Conservation (phyloP, 768 basidiomycete species). For the Tephrocybe sp. region DNA sequence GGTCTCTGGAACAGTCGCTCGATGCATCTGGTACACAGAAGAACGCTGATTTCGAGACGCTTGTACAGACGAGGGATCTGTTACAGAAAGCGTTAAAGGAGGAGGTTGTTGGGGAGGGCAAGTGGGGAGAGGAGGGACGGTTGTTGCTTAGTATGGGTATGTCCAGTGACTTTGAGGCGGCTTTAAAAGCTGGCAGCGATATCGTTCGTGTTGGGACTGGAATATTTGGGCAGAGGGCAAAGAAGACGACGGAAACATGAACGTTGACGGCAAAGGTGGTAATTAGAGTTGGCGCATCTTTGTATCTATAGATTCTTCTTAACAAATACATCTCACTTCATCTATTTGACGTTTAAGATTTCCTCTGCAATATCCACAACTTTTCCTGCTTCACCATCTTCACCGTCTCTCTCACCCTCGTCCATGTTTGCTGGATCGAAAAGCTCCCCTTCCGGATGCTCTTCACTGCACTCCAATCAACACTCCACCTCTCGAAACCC, state of each 20-base stretch:
- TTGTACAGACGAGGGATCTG: conserved; percentile 61
- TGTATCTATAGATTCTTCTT: too few relatives aligned
- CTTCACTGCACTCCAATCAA: conserved; percentile 27
- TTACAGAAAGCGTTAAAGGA: conserved; percentile 45
- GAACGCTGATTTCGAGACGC: conserved; percentile 70
- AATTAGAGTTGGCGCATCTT: too few relatives aligned
- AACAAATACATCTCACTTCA: too few relatives aligned
- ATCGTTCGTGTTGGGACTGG: conserved; percentile 89
- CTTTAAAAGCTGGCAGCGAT: conserved; percentile 78
- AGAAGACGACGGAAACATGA: conserved; percentile 35
- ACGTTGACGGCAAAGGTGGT: too few relatives aligned
- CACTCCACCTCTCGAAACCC: conserved; percentile 23
- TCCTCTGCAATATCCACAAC: conserved; percentile 50
- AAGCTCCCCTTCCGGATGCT: conserved; percentile 2
- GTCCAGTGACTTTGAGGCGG: conserved; percentile 92
- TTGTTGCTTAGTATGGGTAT: conserved; percentile 90
- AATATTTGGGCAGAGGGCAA: conserved; percentile 76
- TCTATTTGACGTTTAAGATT: conserved; percentile 2
- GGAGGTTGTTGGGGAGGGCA: conserved; percentile 23
- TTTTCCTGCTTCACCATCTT: conserved; percentile 36
- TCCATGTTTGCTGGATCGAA: too few relatives aligned
- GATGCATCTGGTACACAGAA: conserved; percentile 41
- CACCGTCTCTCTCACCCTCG: conserved; percentile 22
- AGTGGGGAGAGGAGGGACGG: conserved; percentile 52
- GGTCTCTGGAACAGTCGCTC: conserved; percentile 73